phyloP scores from a whole-genome alignment of 345 rosid species.

The Arabidopsis arenosa region DNA sequence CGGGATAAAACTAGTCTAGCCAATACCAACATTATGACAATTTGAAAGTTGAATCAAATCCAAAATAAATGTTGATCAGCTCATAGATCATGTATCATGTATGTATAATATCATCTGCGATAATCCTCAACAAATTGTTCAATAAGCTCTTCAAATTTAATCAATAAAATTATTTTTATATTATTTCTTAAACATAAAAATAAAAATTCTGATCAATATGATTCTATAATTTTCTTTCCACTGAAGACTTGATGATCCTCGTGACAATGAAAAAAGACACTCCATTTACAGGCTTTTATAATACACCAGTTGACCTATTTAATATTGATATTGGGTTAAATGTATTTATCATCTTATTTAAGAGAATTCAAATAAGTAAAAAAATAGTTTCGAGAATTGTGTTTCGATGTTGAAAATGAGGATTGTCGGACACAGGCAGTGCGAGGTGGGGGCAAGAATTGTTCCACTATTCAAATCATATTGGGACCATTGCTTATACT shows the following conservation, averaged over 20 bases:
- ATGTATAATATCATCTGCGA: not conserved
- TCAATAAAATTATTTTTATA: not conserved
- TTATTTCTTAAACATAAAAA: no score
- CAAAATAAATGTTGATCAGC: not conserved
- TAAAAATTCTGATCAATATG: no score
- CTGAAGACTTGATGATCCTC: no score
- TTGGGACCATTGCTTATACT: constrained; percentile 7
- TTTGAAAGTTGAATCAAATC: not conserved
- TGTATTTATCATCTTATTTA: no score
- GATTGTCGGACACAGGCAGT: constrained; percentile 19
- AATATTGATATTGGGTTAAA: no score
- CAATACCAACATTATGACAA: not conserved
- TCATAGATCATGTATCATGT: not conserved
- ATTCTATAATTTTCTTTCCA: no score
- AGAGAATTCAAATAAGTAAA: not conserved
- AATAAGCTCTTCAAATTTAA: not conserved
- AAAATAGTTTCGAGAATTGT: not conserved
- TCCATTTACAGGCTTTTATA: no score
- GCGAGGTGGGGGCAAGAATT: not conserved
- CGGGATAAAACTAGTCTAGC: not conserved
- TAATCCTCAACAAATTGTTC: not conserved
- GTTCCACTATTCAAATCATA: not conserved
- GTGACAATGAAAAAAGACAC: no score
- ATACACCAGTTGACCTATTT: no score
- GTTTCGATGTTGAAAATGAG: constrained; percentile 6